Conservation (phyloP, 2,329 filamentous ascomycete species). For the Colletotrichum trifolii region DNA sequence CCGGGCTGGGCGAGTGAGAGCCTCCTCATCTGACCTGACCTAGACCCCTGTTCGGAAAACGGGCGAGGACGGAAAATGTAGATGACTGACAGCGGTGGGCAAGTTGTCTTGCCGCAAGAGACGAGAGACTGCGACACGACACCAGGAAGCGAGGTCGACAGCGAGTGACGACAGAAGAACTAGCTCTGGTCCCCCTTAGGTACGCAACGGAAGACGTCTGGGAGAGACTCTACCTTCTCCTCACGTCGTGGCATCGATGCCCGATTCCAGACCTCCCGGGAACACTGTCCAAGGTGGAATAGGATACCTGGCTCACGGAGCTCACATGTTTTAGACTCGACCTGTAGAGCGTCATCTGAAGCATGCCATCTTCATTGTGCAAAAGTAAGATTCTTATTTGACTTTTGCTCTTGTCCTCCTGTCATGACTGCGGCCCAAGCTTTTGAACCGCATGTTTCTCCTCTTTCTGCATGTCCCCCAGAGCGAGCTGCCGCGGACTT, state of each 20-base stretch:
- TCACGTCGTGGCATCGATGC: conserved; percentile 13
- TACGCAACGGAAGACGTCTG: too few relatives aligned
- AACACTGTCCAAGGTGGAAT: conserved; percentile 23
- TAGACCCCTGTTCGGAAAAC: background rate
- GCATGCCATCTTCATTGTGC: conserved; percentile 1
- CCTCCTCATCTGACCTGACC: conserved; percentile 26
- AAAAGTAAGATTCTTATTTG: too few relatives aligned
- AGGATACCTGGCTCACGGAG: background rate
- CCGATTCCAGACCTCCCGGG: conserved; percentile 11
- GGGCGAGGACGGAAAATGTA: background rate
- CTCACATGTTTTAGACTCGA: conserved; percentile 30
- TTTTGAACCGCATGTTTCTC: conserved; percentile 1
- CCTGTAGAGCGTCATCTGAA: conserved; percentile 33
- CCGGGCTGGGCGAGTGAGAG: conserved; percentile 30
- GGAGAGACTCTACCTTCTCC: conserved; percentile 14
- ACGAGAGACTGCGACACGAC: background rate
- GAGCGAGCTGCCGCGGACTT: conserved; percentile 19
- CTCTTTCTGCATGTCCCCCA: background rate
- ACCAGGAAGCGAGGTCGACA: background rate
- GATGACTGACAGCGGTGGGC: conserved; percentile 3
- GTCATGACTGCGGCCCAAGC: conserved; percentile 26
- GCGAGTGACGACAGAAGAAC: background rate
- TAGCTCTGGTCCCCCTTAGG: too few relatives aligned
- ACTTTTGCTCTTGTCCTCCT: background rate
- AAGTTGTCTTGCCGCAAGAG: background rate